Evolutionary conservation across 495 filamentous ascomycete species (phyloP).

Genomic region (Corynascus novoguineensis): DNA sequence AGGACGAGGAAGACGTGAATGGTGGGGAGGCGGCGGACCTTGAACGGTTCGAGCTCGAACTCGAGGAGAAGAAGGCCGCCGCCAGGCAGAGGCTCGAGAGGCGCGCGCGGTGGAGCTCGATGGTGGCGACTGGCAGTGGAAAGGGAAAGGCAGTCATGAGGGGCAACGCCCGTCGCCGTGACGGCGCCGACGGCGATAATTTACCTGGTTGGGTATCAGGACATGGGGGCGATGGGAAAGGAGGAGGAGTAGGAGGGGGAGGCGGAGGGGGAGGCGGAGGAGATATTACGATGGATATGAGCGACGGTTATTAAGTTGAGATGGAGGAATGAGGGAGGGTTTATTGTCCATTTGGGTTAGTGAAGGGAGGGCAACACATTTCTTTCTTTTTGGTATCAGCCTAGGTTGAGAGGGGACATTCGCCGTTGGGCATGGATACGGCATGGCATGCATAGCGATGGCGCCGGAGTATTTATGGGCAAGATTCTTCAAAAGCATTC

Average conservation of each 20-base stretch:
- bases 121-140: conserved; percentile 13
- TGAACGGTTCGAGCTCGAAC: conserved; percentile 30
- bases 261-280: conserved; percentile 10
- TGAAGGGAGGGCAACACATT: neutral
- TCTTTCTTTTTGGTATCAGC: conserved; percentile 4
- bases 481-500: neutral
- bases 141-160: conserved; percentile 25
- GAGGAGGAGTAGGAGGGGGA: neutral
- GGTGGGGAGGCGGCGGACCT: conserved; percentile 19
- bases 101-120: conserved; percentile 3
- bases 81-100: conserved; percentile 23
- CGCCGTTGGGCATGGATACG: conserved; percentile 7
- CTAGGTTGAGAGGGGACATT: conserved; percentile 9
- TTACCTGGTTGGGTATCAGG: too few relatives aligned
- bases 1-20: conserved; percentile 15
- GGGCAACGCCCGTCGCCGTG: neutral
- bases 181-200: conserved; percentile 1
- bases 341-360: neutral
- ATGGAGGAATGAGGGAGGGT: too few relatives aligned
- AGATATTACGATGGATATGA: conserved; percentile 27
- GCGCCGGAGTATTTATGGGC: conserved; percentile 12
- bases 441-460: conserved; percentile 21
- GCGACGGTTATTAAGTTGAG: conserved; percentile 17
- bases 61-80: conserved; percentile 25
- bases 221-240: neutral